Base-by-base conservation (phyloP, 2,329 filamentous ascomycete genomes). In the Cyphellophora europaea region DNA sequence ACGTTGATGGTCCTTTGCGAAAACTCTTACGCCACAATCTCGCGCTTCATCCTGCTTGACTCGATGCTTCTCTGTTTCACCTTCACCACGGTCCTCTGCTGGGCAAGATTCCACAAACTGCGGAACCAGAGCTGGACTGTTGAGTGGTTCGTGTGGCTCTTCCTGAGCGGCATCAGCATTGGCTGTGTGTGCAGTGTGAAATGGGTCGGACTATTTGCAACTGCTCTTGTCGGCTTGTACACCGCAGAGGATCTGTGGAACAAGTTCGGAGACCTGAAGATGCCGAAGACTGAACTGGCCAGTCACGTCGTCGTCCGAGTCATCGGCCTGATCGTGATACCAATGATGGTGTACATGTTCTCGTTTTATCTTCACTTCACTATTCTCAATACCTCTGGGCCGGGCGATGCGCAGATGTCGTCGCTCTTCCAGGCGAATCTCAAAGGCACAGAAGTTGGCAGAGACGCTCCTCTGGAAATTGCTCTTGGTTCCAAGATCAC, bases 361-460 rank as follows among this genome's bases (percentile, higher is more conserved):
- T 93, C 87, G 28, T 98, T 98, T 60, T 93, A 83, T 50, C 64
- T 94, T 35, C 91, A 98, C 64, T 98, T 98, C 61, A 72, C 86
- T 43, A 85, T 98, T 44, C 74, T 98, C 39, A 85, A 93, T 60
- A 89, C 86, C 63, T 89, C 81, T 51, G 91, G 91, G 13, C 91
- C 93, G 5, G 91, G 91, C 36, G 91, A 98, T 66, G 91, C 91
- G n/a, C 91, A 98, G 63, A 98, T 98, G 91, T 95, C 88, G 66
- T 98, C 91, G 16, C 76, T 98, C 33, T 98, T 98, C 74, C 91
- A 98, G 60, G 91, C 93, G 31, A 98, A 98, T 56, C 72, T 98
- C 23, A 80, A 77, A 51, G 91, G 91, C 16, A 96, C 89, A 8
- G 83, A 93, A 46, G 89, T 98, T 43, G 89, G 89, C 54, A 87